Conservation (phyloP, 345 rosid genomes). For the Boechera retrofracta region DNA sequence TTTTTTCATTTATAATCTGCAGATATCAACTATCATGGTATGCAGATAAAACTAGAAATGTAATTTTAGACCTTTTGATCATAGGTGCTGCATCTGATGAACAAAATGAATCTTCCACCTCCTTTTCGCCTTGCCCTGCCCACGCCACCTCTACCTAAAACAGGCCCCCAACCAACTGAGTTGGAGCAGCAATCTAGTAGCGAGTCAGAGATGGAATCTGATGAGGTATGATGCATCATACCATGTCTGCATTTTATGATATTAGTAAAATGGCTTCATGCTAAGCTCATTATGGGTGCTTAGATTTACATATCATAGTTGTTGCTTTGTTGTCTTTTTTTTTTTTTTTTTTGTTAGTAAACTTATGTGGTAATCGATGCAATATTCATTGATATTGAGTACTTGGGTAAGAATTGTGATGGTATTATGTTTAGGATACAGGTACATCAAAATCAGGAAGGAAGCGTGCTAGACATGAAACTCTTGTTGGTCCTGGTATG, state of each 20-base stretch:
- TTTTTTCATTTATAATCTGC: conserved; percentile 14
- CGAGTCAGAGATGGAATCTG: conserved; percentile 95
- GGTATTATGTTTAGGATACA: conserved; percentile 52
- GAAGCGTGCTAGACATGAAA: conserved; percentile 70
- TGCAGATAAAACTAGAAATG: conserved; percentile 14
- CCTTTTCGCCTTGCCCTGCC: conserved; percentile 94
- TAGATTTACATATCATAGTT: neutral
- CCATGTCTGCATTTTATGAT: conserved; percentile 27
- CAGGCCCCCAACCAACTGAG: conserved; percentile 53
- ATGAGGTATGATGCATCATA: conserved; percentile 60
- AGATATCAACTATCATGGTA: neutral
- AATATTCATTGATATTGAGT: conserved; percentile 9
- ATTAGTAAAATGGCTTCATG: conserved; percentile 17
- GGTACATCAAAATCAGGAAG: conserved; percentile 50
- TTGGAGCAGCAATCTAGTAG: conserved; percentile 64
- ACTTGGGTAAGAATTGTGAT: conserved; percentile 18
- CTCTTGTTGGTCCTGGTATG: conserved; percentile 79
- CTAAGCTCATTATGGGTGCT: conserved; percentile 16
- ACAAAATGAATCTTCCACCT: conserved; percentile 99
- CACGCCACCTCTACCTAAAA: conserved; percentile 86
- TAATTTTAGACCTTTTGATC: conserved; percentile 17
- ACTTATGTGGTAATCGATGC: neutral
- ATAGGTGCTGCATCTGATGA: conserved; percentile 96
- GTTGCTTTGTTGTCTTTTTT: neutral
- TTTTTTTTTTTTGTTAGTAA: conserved; percentile 14